These are phyloP conservation scores for Alternaria viburni DNA, from an alignment of 2,329 filamentous ascomycete genomes.

Conservation along the genomic window DNA sequence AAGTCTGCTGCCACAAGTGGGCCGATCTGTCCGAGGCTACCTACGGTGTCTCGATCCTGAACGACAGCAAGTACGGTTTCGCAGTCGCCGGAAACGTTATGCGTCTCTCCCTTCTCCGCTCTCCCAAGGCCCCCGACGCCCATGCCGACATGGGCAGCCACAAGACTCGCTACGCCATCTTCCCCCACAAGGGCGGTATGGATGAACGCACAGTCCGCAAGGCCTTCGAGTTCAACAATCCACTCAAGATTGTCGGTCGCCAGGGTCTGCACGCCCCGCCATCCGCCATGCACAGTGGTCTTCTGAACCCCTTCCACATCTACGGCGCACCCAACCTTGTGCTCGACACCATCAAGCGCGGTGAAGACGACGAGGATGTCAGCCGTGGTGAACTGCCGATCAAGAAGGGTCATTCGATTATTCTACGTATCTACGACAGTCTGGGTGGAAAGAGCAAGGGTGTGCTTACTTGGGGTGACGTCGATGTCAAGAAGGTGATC, in stretches of 20 bases:
- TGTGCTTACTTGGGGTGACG: constrained; percentile 67
- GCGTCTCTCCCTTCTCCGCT: constrained; percentile 83
- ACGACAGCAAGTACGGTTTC: constrained; percentile 96
- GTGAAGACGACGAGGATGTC: constrained; percentile 64
- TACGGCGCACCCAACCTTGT: constrained; percentile 70
- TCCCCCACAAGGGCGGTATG: constrained; percentile 79
- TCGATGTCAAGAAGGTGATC: constrained; percentile 76
- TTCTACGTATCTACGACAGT: constrained; percentile 86
- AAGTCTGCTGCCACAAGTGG: constrained; percentile 95
- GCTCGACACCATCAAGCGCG: constrained; percentile 89
- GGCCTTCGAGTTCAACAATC: constrained; percentile 89
- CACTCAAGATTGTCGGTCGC: constrained; percentile 63
- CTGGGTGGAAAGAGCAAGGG: constrained; percentile 81
- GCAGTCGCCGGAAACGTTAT: constrained; percentile 88
- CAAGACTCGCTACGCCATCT: constrained; percentile 85
- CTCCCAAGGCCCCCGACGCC: constrained; percentile 90
- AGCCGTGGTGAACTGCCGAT: constrained; percentile 59
- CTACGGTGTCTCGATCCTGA: constrained; percentile 90
- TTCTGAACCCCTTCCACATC: constrained; percentile 69
- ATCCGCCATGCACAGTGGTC: constrained; percentile 26
- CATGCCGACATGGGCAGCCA: constrained; percentile 94
- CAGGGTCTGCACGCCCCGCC: constrained; percentile 30
- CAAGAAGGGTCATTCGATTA: constrained; percentile 76
- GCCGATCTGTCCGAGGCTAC: constrained; percentile 87
- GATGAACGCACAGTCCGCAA: constrained; percentile 77